phyloP scores from a whole-genome alignment of 176 grass and related monocot species.

The Triticum urartu region DNA sequence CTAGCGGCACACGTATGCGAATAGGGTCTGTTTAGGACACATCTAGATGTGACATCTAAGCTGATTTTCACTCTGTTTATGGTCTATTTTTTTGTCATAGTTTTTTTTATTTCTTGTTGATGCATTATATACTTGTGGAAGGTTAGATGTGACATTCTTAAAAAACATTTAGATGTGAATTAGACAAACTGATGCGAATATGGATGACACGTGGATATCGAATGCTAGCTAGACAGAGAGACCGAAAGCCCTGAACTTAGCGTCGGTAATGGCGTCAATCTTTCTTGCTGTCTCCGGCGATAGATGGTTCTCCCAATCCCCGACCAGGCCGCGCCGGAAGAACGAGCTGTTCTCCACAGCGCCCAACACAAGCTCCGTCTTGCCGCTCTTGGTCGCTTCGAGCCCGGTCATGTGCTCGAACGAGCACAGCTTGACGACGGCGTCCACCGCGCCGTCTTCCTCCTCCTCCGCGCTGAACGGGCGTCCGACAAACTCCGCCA shows the following conservation, averaged over 20 bases:
- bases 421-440: constrained; percentile 22
- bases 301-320: constrained; percentile 31
- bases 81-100: no score
- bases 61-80: no score
- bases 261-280: constrained; percentile 4
- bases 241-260: background rate
- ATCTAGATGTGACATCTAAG: no score
- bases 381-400: constrained; percentile 5
- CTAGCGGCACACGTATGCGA: no score
- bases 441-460: background rate
- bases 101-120: no score
- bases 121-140: no score
- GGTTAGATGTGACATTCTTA: no score
- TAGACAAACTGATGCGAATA: no score
- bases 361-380: background rate
- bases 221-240: background rate
- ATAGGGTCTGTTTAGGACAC: no score
- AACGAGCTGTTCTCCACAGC: background rate
- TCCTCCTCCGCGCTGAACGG: background rate
- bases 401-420: constrained; percentile 26
- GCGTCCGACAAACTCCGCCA: background rate
- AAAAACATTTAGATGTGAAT: no score
- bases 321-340: constrained; percentile 17
- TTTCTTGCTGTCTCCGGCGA: constrained; percentile 9
- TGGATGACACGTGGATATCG: background rate